Base-by-base conservation (phyloP, 495 filamentous ascomycete genomes). In the Xylaria cubensis region DNA sequence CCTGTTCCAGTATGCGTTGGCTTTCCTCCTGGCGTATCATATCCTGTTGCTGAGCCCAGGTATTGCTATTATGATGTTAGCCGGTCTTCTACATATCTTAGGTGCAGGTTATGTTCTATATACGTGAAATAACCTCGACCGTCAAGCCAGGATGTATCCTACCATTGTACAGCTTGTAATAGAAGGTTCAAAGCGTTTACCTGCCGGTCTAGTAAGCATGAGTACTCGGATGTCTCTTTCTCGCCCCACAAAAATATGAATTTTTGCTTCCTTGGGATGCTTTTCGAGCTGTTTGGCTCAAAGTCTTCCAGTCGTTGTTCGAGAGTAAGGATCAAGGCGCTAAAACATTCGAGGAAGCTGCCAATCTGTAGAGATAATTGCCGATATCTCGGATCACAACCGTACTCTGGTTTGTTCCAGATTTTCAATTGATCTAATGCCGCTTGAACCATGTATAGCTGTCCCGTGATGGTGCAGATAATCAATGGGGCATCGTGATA, bases 111-210 rank as follows among this genome's bases (percentile, higher is more conserved):
- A 44, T 44, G 12, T 4, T 15, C 42, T 15, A 44, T 15, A 56
- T 39, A 7, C 12, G 3, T 39, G 21, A 0, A 42, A 32, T 10
- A 10, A 32, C 5, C 5, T 17, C 15, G 13, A 19, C 13, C 2
- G 42, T 50, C 10, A 19, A 34, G 46, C 13, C 13, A 17, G 44
- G 19, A 24, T 34, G 59, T 32, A 39, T 24, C 26, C 63, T 69
- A 73, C 71, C 71, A 73, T 56, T 73, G 71, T 41, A 73, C 58
- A 29, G 71, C 65, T 64, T 73, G 71, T 55, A 73, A 56, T 2
- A 73, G 71, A 24, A 73, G 71, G 24, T 64, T 73, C 21, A 68
- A 62, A 1, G 71, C 71, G 36, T 73, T 68, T 29, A 73, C 71
- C 53, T 73, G 71, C 32, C 64, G 55, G 32, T 69, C 65, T 7